Conservation (phyloP, 305 asterid genomes). For the Petunia hybrid region DNA sequence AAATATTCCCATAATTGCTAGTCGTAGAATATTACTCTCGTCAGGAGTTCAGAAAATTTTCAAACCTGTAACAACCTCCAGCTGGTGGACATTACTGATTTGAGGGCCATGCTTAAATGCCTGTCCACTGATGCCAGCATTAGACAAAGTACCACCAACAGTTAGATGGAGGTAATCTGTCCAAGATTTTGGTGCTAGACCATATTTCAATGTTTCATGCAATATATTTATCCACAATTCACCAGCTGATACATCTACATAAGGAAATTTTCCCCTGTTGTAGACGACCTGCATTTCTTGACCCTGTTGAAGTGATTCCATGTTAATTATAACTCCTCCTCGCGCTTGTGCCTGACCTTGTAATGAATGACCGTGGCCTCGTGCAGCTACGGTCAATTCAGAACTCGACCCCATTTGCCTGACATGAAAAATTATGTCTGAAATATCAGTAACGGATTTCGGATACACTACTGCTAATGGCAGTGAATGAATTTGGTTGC, state of each 20-base stretch:
- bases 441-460: slow-evolving; percentile 66
- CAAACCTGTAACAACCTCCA: slow-evolving; percentile 94
- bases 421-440: slow-evolving; percentile 66
- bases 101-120: slow-evolving; percentile 96
- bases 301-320: slow-evolving; percentile 58
- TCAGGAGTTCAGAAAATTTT: background rate
- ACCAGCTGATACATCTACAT: slow-evolving; percentile 77
- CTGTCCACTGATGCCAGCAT: slow-evolving; percentile 95
- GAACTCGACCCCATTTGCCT: slow-evolving; percentile 79
- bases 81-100: slow-evolving; percentile 84
- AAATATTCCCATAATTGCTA: background rate
- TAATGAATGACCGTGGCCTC: slow-evolving; percentile 90
- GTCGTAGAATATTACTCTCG: background rate
- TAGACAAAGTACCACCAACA: slow-evolving; percentile 89
- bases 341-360: slow-evolving; percentile 82
- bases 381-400: slow-evolving; percentile 68
- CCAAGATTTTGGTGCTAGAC: slow-evolving; percentile 92
- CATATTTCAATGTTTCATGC: slow-evolving; percentile 69
- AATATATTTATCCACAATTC: slow-evolving; percentile 82
- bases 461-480: slow-evolving; percentile 89
- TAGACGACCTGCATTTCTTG: slow-evolving; percentile 66
- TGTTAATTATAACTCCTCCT: slow-evolving; percentile 78
- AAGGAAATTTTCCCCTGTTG: slow-evolving; percentile 50
- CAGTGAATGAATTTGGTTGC: slow-evolving; percentile 66
- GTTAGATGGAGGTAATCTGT: slow-evolving; percentile 90